Base-by-base conservation (phyloP, 148 eudicot species). In the Chenopodium suecicum region DNA sequence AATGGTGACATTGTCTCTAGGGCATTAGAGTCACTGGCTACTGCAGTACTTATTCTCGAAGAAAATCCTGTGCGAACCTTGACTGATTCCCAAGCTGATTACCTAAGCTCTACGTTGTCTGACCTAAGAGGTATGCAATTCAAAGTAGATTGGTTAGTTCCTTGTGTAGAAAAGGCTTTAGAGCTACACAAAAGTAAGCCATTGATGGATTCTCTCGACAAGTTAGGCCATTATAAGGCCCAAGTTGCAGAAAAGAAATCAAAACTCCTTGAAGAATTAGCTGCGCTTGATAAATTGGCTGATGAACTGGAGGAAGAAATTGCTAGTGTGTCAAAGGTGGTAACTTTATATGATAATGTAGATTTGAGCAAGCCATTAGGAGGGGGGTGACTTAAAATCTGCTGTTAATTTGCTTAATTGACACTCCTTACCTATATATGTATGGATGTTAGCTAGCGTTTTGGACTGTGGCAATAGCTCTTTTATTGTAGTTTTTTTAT, bases 191-290 rank as follows among this genome's bases (percentile, higher is more conserved):
- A 29, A 29, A 29, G 31, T 29, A 29, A 32, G 41, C 6, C 3
- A 37, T 37, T 37, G 41, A n/a, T 22, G 22, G 2, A 22, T 62
- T 31, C 62, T 50, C 50, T 20, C 22, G 11, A 60, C 52, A 37
- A 76, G 9, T 27, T 76, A 62, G 69, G 56, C 37, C 9, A 29
- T 29, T 76, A 31, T 65, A 76, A 76, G 41, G 80, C 80, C 23
- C n/a, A 19, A 27, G 58, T 23, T 7, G 58, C 25, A 3, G 23
- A 77, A 16, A 7, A 34, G 72, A 77, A 17, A 44, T 65, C 41
- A 14, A 65, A 41, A 22, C 50, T 77, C 4, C 22, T 10, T 5
- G 80, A 44, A 7, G 58, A 77, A 63, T 0, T 77, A 64, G 54
- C 71, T 27, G 25, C 25, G 46, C 16, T 77, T 22, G 72, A 77